phyloP scores from a whole-genome alignment of 768 basidiomycete genomes.

The Suillus spraguei region DNA sequence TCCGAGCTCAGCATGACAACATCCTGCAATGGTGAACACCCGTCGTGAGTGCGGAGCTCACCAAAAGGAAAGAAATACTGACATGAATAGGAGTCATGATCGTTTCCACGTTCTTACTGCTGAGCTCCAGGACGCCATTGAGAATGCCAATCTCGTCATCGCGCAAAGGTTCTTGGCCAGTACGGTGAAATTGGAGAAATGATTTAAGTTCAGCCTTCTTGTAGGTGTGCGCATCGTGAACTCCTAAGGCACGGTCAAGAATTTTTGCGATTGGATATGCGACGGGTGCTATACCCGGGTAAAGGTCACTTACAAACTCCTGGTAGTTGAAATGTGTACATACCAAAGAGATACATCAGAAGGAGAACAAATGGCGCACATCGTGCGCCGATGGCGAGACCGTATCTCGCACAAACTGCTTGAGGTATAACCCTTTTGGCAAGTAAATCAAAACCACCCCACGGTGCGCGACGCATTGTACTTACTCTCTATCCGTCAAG shows the following conservation, averaged over 20 bases:
- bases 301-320: background rate
- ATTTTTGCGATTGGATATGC: conserved; percentile 73
- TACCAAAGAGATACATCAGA: conserved; percentile 67
- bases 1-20: conserved; percentile 80
- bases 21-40: conserved; percentile 54
- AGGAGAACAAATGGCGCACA: conserved; percentile 75
- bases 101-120: conserved; percentile 71
- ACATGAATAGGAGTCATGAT: conserved; percentile 86
- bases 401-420: conserved; percentile 77
- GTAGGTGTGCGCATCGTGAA: conserved; percentile 70
- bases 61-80: conserved; percentile 7
- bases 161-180: conserved; percentile 70
- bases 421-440: conserved; percentile 61
- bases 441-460: background rate
- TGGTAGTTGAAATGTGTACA: conserved; percentile 9
- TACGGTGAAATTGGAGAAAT: conserved; percentile 79
- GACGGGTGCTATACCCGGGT: conserved; percentile 56
- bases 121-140: conserved; percentile 79
- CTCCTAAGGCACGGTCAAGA: conserved; percentile 80
- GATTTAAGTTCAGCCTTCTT: conserved; percentile 82
- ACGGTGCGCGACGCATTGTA: background rate
- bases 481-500: conserved; percentile 6
- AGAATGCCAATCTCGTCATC: conserved; percentile 84
- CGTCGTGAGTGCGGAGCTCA: conserved; percentile 47
- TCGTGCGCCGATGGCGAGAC: conserved; percentile 75